These are phyloP conservation scores for Marasmius tenuissimus DNA, from an alignment of 1,284 basidiomycete species.

Conservation along the genomic window DNA sequence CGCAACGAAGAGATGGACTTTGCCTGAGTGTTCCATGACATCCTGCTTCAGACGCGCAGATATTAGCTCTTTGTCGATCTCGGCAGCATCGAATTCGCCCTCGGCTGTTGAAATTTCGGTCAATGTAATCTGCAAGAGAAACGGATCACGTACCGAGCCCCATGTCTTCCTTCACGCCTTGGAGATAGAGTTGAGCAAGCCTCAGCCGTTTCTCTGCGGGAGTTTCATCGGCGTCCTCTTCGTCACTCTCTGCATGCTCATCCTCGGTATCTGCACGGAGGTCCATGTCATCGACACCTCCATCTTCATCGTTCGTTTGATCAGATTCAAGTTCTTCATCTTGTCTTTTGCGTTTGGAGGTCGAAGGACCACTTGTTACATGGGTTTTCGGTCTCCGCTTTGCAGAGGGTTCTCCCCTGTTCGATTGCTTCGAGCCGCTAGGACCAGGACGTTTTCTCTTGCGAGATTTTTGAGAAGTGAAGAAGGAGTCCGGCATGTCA, in stretches of 20 bases:
- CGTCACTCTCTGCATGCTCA: slow-evolving; percentile 60
- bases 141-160: slow-evolving; percentile 53
- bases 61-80: slow-evolving; percentile 91
- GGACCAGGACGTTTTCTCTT: slow-evolving; percentile 15
- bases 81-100: slow-evolving; percentile 90
- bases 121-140: slow-evolving; percentile 2
- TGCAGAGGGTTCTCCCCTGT: neutral
- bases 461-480: slow-evolving; percentile 14
- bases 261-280: slow-evolving; percentile 57
- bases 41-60: slow-evolving; percentile 88
- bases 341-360: slow-evolving; percentile 2
- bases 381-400: neutral
- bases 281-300: slow-evolving; percentile 79
- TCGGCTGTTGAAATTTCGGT: slow-evolving; percentile 47
- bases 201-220: slow-evolving; percentile 92
- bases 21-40: slow-evolving; percentile 82
- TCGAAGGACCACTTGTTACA: neutral
- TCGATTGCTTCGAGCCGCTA: slow-evolving; percentile 1
- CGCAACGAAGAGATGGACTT: slow-evolving; percentile 80
- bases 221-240: slow-evolving; percentile 87
- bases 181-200: slow-evolving; percentile 88
- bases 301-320: slow-evolving; percentile 57
- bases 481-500: slow-evolving; percentile 16
- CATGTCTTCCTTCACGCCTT: slow-evolving; percentile 73
- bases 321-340: slow-evolving; percentile 76